Evolutionary conservation across 305 asterid genomes (phyloP).

Genomic region (Fraxinus latifolia): DNA sequence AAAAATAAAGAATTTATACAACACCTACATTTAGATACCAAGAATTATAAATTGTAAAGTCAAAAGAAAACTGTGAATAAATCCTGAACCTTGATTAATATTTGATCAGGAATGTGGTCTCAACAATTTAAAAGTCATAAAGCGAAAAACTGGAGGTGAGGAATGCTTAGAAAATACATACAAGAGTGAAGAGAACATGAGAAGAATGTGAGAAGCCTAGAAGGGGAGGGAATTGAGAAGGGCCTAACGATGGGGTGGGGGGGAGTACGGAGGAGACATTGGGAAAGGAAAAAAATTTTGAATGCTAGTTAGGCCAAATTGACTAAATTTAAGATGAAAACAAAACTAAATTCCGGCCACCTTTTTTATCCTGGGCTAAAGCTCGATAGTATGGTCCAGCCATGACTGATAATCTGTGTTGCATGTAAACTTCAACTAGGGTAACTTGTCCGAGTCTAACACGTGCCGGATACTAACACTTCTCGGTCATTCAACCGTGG

Average conservation of each 20-base stretch:
- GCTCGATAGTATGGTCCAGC: neutral
- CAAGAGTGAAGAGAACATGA: neutral
- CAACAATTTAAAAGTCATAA: neutral
- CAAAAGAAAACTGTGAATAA: neutral
- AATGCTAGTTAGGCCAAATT: neutral
- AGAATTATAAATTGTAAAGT: neutral
- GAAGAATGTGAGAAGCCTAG: neutral
- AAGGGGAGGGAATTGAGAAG: neutral
- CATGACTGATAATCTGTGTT: neutral
- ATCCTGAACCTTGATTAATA: neutral
- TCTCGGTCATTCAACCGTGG: neutral
- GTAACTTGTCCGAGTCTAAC: neutral
- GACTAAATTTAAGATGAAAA: neutral
- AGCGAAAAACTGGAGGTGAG: neutral
- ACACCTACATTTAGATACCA: neutral
- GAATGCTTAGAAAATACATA: neutral
- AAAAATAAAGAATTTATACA: neutral
- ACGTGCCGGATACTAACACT: neutral
- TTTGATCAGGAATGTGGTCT: neutral
- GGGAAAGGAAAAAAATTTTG: neutral
- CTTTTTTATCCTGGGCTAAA: neutral
- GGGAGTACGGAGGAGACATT: neutral
- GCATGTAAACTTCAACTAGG: neutral
- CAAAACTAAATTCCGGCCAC: neutral
- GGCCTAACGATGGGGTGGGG: neutral